Evolutionary conservation across 75 land plant genomes (phyloP).

Genomic region (Isoetes taiwanensis): DNA sequence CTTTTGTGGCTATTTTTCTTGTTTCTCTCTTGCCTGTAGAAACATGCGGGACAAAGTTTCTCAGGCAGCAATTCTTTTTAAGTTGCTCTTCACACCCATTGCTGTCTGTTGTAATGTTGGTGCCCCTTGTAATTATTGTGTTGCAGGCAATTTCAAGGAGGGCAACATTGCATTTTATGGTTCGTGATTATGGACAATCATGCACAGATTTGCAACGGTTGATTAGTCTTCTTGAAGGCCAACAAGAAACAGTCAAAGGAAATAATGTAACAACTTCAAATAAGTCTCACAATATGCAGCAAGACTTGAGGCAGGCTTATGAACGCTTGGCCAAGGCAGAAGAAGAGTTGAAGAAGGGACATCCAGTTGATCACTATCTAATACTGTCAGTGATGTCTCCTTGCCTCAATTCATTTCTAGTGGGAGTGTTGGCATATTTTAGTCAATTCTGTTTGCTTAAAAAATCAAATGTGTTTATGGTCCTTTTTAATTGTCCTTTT

Average conservation of each 20-base stretch:
- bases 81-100: too few relatives aligned
- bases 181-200: conserved; percentile 77
- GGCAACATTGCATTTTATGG: conserved; percentile 76
- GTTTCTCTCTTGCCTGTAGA: too few relatives aligned
- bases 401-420: background rate
- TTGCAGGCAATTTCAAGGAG: conserved; percentile 95
- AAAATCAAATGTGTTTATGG: background rate
- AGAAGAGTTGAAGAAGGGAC: conserved; percentile 55
- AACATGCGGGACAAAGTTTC: too few relatives aligned
- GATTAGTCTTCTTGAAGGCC: conserved; percentile 43
- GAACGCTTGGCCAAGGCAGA: conserved; percentile 41
- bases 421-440: too few relatives aligned
- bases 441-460: background rate
- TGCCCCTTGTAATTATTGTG: too few relatives aligned
- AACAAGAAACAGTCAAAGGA: conserved; percentile 17
- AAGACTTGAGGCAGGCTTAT: conserved; percentile 52
- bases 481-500: background rate
- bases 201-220: conserved; percentile 57
- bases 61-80: too few relatives aligned
- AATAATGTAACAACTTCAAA: conserved; percentile 9
- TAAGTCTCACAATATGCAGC: conserved; percentile 17
- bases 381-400: conserved; percentile 53
- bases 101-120: too few relatives aligned
- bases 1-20: too few relatives aligned
- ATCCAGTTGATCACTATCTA: conserved; percentile 62